Conservation (phyloP, 179 eudicot species). For the Silene noctiflora region DNA sequence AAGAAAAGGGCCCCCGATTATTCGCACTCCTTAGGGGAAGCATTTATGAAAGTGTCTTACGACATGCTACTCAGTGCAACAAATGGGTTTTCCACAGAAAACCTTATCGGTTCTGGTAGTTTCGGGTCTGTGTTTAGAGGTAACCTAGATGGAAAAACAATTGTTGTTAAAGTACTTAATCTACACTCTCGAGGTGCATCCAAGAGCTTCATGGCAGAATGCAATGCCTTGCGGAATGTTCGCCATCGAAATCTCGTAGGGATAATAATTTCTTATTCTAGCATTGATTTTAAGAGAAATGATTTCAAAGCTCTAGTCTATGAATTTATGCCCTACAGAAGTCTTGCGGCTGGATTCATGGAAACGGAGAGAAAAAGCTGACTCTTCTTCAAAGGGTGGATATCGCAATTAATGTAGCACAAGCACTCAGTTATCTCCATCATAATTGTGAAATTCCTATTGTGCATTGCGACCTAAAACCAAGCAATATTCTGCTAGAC, state of each 20-base stretch:
- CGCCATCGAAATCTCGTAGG: conserved; percentile 15
- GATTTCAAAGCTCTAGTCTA: conserved; percentile 20
- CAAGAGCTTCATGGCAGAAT: conserved; percentile 13
- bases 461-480: conserved; percentile 16
- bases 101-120: conserved; percentile 2
- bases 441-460: conserved; percentile 16
- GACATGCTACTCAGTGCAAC: conserved; percentile 13
- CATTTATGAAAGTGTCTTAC: conserved; percentile 6
- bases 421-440: conserved; percentile 14
- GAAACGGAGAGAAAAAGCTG: not conserved
- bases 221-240: conserved; percentile 11
- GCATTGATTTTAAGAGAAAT: conserved; percentile 11
- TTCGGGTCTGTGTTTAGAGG: conserved; percentile 17
- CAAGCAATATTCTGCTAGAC: conserved; percentile 12
- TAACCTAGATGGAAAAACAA: not conserved
- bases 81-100: not conserved
- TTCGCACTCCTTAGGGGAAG: not conserved
- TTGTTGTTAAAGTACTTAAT: conserved; percentile 8
- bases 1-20: not conserved
- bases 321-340: conserved; percentile 16
- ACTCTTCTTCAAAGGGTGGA: conserved; percentile 9
- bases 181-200: conserved; percentile 2
- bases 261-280: conserved; percentile 9
- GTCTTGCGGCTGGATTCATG: conserved; percentile 12
- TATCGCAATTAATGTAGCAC: conserved; percentile 19